Evolutionary conservation across 2,329 filamentous ascomycete species (phyloP).

Genomic region (Kalaharituber pfeilii): DNA sequence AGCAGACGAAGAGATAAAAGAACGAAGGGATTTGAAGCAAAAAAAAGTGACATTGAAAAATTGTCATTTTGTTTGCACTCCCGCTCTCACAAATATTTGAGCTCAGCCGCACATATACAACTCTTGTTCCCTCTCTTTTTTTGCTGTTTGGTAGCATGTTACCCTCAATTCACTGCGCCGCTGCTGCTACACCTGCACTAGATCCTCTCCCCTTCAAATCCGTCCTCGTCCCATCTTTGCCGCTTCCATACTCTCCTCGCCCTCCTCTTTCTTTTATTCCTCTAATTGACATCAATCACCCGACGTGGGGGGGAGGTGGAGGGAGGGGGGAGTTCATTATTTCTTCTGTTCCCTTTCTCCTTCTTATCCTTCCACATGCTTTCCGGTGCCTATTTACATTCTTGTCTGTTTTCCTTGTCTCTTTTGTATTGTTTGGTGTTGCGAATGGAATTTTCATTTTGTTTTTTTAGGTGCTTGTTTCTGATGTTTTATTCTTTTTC

Average conservation of each 20-base stretch:
- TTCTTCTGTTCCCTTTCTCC: not conserved
- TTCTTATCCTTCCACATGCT: not conserved
- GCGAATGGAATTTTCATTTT: too few species aligned
- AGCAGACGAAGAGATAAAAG: too few species aligned
- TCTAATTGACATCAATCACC: not conserved
- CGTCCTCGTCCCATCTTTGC: not conserved
- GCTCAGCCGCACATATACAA: too few species aligned
- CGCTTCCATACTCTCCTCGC: not conserved
- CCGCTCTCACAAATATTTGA: too few species aligned
- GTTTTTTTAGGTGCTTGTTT: not conserved
- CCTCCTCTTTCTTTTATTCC: not conserved
- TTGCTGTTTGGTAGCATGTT: too few species aligned
- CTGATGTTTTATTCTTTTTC: not conserved
- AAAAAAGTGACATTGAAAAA: too few species aligned
- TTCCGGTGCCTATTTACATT: not conserved
- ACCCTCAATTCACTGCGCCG: too few species aligned
- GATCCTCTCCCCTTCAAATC: not conserved
- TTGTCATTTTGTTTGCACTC: too few species aligned
- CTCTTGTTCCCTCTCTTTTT: too few species aligned
- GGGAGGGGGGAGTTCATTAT: not conserved
- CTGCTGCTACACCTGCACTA: not conserved
- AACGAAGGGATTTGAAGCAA: too few species aligned
- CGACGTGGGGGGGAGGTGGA: not conserved
- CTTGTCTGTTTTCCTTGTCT: not conserved
- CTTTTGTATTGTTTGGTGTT: not conserved